phyloP scores from a whole-genome alignment of 2,329 filamentous ascomycete genomes.

The Coniosporium tulheliwenetii region DNA sequence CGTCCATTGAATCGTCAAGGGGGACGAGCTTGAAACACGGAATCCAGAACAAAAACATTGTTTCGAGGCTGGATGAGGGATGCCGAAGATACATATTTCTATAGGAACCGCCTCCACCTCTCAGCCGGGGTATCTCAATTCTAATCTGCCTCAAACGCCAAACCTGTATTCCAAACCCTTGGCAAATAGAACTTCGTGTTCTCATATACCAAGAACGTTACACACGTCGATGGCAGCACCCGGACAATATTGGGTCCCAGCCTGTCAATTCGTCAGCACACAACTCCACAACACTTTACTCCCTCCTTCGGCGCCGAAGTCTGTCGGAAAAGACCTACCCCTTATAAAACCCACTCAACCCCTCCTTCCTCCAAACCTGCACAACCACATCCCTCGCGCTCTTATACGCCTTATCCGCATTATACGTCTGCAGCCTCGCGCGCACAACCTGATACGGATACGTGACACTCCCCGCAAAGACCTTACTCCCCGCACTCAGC shows the following conservation, averaged over 20 bases:
- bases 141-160: too few species aligned
- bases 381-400: constrained; percentile 54
- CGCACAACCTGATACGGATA: constrained; percentile 93
- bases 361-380: constrained; percentile 68
- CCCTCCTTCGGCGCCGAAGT: too few species aligned
- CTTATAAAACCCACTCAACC: constrained; percentile 74
- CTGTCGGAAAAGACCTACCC: constrained; percentile 30
- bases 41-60: too few species aligned
- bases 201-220: constrained; percentile 94
- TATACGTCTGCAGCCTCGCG: constrained; percentile 76
- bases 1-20: too few species aligned
- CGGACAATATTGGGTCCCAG: constrained; percentile 77
- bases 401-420: constrained; percentile 60
- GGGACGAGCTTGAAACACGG: too few species aligned
- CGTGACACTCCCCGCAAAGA: constrained; percentile 76
- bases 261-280: constrained; percentile 7
- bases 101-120: too few species aligned
- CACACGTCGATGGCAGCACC: constrained; percentile 87
- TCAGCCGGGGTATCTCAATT: too few species aligned
- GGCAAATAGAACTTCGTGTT: constrained; percentile 65
- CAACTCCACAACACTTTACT: too few species aligned
- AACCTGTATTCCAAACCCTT: constrained; percentile 11
- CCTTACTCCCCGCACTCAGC: constrained; percentile 66
- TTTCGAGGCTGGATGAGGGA: too few species aligned
- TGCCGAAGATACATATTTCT: too few species aligned